Percentiles rank a stretch among this genome's conserved stretches.
phyloP scores from a whole-genome alignment of 306 rosid species.

The Hippophae gyantsensis region DNA sequence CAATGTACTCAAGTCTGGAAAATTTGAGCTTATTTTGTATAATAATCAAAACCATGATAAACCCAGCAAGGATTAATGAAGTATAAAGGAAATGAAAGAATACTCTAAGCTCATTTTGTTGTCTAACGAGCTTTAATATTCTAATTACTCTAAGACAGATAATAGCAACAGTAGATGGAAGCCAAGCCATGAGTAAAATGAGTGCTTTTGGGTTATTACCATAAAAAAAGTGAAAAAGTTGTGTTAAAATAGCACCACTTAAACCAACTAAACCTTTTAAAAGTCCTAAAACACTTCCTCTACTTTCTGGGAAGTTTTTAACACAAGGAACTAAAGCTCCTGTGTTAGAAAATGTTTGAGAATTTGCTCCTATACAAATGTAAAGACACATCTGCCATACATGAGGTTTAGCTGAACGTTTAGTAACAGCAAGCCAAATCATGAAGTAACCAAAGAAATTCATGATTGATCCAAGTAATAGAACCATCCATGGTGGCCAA shows the following conservation, averaged over 20 bases:
- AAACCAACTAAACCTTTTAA: constrained; percentile 11
- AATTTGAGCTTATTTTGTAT: constrained; percentile 1
- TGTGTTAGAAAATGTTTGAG: constrained; percentile 2
- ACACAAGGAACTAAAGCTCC: constrained; percentile 5
- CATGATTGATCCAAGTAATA: constrained; percentile 10
- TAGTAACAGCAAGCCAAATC: constrained; percentile 6
- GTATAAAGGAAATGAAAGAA: constrained; percentile 9
- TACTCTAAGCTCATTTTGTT: constrained; percentile 13
- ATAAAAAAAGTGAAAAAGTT: constrained; percentile 12
- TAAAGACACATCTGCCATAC: constrained; percentile 16
- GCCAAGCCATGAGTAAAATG: constrained; percentile 12
- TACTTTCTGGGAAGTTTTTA: constrained; percentile 11
- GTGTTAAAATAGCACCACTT: constrained; percentile 13
- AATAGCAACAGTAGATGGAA: constrained; percentile 7
- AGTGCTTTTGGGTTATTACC: constrained; percentile 1
- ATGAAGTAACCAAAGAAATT: constrained; percentile 18
- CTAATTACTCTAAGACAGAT: constrained; percentile 9
- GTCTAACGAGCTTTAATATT: not conserved
- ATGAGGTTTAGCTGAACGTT: not conserved
- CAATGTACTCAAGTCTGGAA: constrained; percentile 4
- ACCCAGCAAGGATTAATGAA: constrained; percentile 8
- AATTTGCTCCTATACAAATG: constrained; percentile 10
- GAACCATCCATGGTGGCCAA: constrained; percentile 11
- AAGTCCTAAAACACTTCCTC: constrained; percentile 16
- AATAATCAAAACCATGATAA: constrained; percentile 3